These are phyloP conservation scores for Globisporangium sylvaticum DNA, from an alignment of 352 stramenopile genomes.

Conservation along the genomic window DNA sequence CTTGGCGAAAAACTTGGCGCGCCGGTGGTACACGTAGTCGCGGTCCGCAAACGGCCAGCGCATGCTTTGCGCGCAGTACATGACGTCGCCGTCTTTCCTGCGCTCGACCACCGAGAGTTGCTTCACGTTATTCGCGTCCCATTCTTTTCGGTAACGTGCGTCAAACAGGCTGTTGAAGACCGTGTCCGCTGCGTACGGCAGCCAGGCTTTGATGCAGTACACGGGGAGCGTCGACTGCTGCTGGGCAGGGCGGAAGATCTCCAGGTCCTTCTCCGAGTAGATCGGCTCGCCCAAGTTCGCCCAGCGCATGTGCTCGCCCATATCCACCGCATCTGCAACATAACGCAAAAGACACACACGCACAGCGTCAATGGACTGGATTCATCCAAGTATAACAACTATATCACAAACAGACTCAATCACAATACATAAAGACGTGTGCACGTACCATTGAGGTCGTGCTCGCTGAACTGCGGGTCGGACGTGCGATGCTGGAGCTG, in stretches of 20 bases:
- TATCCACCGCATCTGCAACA: slow-evolving; percentile 53
- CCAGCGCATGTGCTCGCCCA: slow-evolving; percentile 64
- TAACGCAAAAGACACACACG: background rate
- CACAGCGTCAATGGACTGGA: background rate
- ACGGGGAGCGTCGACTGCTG: slow-evolving; percentile 53
- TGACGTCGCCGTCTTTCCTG: slow-evolving; percentile 45
- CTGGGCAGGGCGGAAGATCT: slow-evolving; percentile 56
- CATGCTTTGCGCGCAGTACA: slow-evolving; percentile 55
- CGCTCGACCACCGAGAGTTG: slow-evolving; percentile 46
- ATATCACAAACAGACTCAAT: slow-evolving; percentile 1
- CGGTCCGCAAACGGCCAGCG: slow-evolving; percentile 67
- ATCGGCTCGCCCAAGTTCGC: slow-evolving; percentile 58
- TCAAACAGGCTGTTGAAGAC: slow-evolving; percentile 67
- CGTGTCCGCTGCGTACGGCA: slow-evolving; percentile 64
- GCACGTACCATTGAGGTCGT: slow-evolving; percentile 39
- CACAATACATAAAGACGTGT: background rate
- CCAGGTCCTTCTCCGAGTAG: slow-evolving; percentile 70
- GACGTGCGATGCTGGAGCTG: slow-evolving; percentile 55
- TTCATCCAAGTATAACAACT: background rate
- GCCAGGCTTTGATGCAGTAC: slow-evolving; percentile 71
- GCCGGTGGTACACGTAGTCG: slow-evolving; percentile 78
- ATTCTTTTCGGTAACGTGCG: slow-evolving; percentile 46
- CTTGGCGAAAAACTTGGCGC: slow-evolving; percentile 45
- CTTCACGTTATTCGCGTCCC: slow-evolving; percentile 44
- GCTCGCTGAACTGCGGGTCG: slow-evolving; percentile 57